Percentiles rank a stretch among this genome's conserved stretches.
These are phyloP conservation scores for Hypoxylon sp. DNA, from an alignment of 2,329 filamentous ascomycete species.

Conservation along the genomic window DNA sequence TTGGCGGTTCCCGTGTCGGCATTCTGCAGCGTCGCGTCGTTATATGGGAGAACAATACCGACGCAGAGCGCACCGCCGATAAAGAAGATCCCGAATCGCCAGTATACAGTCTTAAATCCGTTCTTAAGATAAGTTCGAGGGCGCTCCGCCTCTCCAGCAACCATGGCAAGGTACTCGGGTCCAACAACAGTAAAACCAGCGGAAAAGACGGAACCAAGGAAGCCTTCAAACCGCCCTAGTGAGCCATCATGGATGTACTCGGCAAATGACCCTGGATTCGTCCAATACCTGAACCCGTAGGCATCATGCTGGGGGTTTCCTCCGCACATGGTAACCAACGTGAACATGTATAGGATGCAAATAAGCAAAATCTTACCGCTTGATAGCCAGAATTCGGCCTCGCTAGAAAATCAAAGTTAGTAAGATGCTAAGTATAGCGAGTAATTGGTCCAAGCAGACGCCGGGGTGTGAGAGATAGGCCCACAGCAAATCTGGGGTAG, in stretches of 20 bases:
- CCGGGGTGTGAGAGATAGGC: slow-evolving; percentile 9
- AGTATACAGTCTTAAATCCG: slow-evolving; percentile 77
- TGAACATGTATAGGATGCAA: slow-evolving; percentile 78
- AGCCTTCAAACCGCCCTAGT: slow-evolving; percentile 76
- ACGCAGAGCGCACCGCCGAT: slow-evolving; percentile 75
- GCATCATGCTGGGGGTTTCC: slow-evolving; percentile 79
- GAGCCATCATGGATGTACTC: slow-evolving; percentile 71
- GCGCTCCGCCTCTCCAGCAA: slow-evolving; percentile 68
- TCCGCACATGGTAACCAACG: slow-evolving; percentile 85
- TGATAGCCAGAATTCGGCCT: slow-evolving; percentile 79
- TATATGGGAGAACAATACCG: slow-evolving; percentile 73
- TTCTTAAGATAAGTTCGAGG: slow-evolving; percentile 72
- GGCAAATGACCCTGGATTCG: slow-evolving; percentile 72
- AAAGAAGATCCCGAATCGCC: slow-evolving; percentile 76
- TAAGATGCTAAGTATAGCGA: slow-evolving; percentile 19
- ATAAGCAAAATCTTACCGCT: slow-evolving; percentile 77
- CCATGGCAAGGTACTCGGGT: slow-evolving; percentile 72
- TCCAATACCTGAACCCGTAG: slow-evolving; percentile 80
- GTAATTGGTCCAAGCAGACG: slow-evolving; percentile 6
- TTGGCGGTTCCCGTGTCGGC: slow-evolving; percentile 66
- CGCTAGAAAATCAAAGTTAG: slow-evolving; percentile 66
- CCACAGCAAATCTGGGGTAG: slow-evolving; percentile 8
- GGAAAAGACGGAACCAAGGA: slow-evolving; percentile 71
- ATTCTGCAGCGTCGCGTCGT: slow-evolving; percentile 69
- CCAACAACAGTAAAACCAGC: slow-evolving; percentile 73